A percentile compares a stretch with the other conserved stretches of the same genome.
These are phyloP conservation scores for Pythium dissimile DNA, from an alignment of 352 stramenopile species.

Conservation along the genomic window DNA sequence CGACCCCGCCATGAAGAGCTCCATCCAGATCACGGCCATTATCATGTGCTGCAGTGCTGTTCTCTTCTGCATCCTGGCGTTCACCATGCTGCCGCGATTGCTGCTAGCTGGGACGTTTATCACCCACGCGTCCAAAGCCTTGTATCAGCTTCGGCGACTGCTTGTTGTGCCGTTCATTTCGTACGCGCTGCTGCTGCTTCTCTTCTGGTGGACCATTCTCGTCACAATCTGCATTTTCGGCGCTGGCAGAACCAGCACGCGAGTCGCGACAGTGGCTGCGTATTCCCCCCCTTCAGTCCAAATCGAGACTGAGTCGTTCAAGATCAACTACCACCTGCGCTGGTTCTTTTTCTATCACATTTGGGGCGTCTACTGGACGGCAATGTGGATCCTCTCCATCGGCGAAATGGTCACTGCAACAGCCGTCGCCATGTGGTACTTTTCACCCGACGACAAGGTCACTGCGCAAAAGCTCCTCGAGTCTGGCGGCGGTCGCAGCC, in stretches of 20 bases:
- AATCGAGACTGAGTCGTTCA: constrained; percentile 68
- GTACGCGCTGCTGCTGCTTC: constrained; percentile 54
- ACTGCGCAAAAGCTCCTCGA: constrained; percentile 55
- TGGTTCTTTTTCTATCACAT: constrained; percentile 77
- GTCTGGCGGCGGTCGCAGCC: constrained; percentile 28
- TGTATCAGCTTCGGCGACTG: constrained; percentile 63
- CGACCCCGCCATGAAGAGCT: constrained; percentile 67
- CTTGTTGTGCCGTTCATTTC: constrained; percentile 69
- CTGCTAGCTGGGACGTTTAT: constrained; percentile 76
- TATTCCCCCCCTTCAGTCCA: constrained; percentile 39
- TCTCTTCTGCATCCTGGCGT: constrained; percentile 58
- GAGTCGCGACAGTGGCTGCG: constrained; percentile 56
- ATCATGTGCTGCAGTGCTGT: constrained; percentile 57
- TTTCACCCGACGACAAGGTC: constrained; percentile 55
- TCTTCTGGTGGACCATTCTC: constrained; percentile 70
- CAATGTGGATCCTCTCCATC: constrained; percentile 60
- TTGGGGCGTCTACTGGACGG: constrained; percentile 81
- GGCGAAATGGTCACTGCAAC: constrained; percentile 77
- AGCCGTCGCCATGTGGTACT: constrained; percentile 77
- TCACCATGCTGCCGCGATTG: constrained; percentile 60
- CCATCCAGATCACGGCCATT: constrained; percentile 55
- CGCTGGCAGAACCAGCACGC: constrained; percentile 51
- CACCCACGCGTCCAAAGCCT: constrained; percentile 61
- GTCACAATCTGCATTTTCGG: constrained; percentile 78
- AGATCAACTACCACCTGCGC: constrained; percentile 54